phyloP scores from a whole-genome alignment of 2,329 filamentous ascomycete genomes.

The Trichoderma cornu-damae region DNA sequence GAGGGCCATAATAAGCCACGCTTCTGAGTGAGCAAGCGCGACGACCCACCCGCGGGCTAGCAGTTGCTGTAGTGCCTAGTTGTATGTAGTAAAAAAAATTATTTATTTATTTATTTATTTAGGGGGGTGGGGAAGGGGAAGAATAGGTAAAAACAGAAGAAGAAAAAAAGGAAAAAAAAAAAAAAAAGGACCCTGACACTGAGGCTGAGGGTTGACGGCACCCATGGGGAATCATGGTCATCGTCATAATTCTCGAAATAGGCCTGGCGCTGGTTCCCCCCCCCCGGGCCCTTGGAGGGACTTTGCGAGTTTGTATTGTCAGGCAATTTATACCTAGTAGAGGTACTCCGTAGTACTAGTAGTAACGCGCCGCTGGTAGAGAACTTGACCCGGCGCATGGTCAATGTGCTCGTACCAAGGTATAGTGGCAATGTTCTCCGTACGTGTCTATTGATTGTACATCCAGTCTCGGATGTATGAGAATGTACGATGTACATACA shows the following conservation, averaged over 20 bases:
- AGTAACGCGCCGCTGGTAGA: background rate
- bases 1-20: no score
- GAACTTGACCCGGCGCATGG: background rate
- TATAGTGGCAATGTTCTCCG: no score
- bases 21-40: no score
- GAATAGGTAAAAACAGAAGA: no score
- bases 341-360: background rate
- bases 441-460: no score
- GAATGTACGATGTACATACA: slow-evolving; percentile 5
- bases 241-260: background rate
- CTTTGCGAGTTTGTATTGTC: background rate
- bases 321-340: no score
- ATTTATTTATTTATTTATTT: no score
- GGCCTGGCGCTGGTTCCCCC: background rate
- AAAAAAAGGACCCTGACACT: slow-evolving; percentile 8
- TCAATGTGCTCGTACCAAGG: no score
- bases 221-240: slow-evolving; percentile 8
- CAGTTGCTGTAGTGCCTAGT: no score
- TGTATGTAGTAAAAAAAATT: no score
- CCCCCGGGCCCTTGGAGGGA: background rate
- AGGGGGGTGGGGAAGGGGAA: background rate
- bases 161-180: background rate
- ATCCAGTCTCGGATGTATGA: background rate
- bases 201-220: slow-evolving; percentile 7
- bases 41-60: no score